Evolutionary conservation across 495 filamentous ascomycete genomes (phyloP), one percentile per base, ranked within the genome.

Genomic region (Achaetomiella virescens): DNA sequence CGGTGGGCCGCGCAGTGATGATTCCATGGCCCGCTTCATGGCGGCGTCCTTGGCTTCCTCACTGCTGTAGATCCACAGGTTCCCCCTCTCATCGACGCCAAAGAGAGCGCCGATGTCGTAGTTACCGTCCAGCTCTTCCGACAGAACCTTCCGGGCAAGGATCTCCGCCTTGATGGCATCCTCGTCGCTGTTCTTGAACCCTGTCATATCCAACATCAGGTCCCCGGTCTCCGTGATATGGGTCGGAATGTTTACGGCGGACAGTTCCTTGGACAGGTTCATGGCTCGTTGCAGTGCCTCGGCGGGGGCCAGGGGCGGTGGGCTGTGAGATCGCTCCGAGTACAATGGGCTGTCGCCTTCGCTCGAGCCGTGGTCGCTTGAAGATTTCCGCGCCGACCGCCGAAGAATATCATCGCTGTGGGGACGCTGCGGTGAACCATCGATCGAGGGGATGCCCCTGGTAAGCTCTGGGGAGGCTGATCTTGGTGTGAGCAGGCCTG

Each of bases 31-130:
- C 53, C 68, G 70, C 60, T 80, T 74, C 71, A 75, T 75, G n/a
- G 79, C 79, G 12, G 75, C 78, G 63, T 91, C 88, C 64, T 97
- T 97, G 22, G 95, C 90, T 62, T 97, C 95, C 66, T 96, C 90
- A 60, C 90, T 96, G 68, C 89, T 93, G 71, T 97, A 99, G 52
- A 97, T 97, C 95, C 93, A 97, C 10, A 99, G 75, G 65, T 99
- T 97, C 6, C 93, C 93, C 45, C 91, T 84, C 62, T 95, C 90
- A 65, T 99, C 93, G 22, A 90, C 90, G 8, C 90, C 92, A 66
- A 99, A 96, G 7, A 99, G 78, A 24, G 93, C 86, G 27, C 92
- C 92, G 63, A 99, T 92, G 66, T 99, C 95, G 67, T 97, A 96
- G 61, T 89, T 87, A 15, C 91, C 93, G 67, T 97, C 89, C 20